Evolutionary conservation across 164 flowering plant genomes (phyloP).

Genomic region (Dillenia suffruticosa): DNA sequence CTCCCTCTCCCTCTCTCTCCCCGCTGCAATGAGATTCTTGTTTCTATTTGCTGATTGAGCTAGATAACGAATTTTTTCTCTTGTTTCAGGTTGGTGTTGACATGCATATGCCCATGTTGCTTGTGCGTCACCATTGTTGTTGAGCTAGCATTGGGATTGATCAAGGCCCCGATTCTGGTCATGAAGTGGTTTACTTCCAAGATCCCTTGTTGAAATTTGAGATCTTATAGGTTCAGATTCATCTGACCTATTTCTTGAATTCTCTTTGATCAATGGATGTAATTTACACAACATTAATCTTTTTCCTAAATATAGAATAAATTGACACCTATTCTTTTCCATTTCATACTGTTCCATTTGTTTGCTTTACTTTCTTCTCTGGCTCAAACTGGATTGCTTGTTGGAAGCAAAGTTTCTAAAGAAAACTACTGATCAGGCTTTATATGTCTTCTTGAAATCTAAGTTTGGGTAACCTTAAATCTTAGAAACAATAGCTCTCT

Average conservation of each 20-base stretch:
- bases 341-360: neutral
- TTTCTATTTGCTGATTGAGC: neutral
- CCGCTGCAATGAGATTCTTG: neutral
- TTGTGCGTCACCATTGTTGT: slow-evolving; percentile 82
- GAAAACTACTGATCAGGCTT: no score
- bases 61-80: neutral
- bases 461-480: no score
- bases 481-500: no score
- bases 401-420: no score
- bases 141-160: slow-evolving; percentile 64
- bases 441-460: no score
- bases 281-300: no score
- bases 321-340: neutral
- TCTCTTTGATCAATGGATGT: neutral
- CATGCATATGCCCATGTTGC: slow-evolving; percentile 88
- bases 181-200: slow-evolving; percentile 90
- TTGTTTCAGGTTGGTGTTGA: slow-evolving; percentile 51
- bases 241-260: neutral
- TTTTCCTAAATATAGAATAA: no score
- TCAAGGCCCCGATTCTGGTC: slow-evolving; percentile 85
- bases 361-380: no score
- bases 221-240: no score
- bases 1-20: neutral
- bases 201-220: slow-evolving; percentile 61
- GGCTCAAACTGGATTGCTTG: no score